Base-by-base conservation (phyloP, 371 early-diverging fungal genomes). In the Rhizomucor pusillus region DNA sequence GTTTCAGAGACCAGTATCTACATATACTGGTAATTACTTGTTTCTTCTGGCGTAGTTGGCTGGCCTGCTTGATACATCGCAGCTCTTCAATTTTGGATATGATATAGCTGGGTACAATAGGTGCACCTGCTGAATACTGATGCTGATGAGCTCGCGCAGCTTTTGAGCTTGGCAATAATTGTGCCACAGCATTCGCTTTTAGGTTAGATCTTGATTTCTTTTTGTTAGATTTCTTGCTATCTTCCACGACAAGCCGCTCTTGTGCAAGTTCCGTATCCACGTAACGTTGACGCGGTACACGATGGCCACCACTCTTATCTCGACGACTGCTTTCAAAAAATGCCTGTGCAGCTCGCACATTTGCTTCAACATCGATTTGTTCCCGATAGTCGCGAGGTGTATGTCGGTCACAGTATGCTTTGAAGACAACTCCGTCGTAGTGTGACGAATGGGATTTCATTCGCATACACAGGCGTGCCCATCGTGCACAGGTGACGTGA, bases 401-500 rank as follows among this genome's bases (percentile, higher is more conserved):
- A 65, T 97, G 95, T 59, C 81, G 81, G 57, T 90, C 87, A 60
- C 97, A 97, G 53, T 80, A 93, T 0, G 89, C 85, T 22, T 83
- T 79, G 24, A 82, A 63, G 3, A 84, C 74, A 5, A 87, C 90
- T 7, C 74, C 75, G 35, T 80, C 73, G 19, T 70, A 70, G 37
- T 70, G 74, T 5, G 79, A 65, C 6, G 65, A 63, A 25, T 69
- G 76, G 14, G 78, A 54, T 60, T 87, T 79, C 80, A 92, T 86
- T 29, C 86, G 85, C 94, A 99, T 95, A 63, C 86, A 90, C 3
- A 95, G 75, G 18, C 86, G 84, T 1, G 92, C 92, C 58, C 82
- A 82, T 13, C 93, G 81, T 3, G 97, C 99, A 59, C 99, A 99
- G 0, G 94, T 93, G 1, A 89, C 90, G 71, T 99, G 99, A 62